Evolutionary conservation across 176 grass and related monocot genomes (phyloP).

Genomic region (Oryza longistaminata): DNA sequence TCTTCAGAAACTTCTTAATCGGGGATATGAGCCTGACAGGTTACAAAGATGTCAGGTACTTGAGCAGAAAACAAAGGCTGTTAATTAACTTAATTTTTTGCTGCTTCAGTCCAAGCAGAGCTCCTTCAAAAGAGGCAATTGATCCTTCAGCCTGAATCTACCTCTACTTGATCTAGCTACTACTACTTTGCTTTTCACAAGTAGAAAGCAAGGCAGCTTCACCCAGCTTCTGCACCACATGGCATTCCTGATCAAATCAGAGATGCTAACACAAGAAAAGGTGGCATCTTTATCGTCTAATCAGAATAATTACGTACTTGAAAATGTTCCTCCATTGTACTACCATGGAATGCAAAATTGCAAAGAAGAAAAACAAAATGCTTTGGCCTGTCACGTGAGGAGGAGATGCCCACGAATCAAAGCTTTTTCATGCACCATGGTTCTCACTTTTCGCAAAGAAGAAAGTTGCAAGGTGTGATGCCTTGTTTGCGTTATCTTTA

Average conservation of each 20-base stretch:
- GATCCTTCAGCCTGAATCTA: slow-evolving; percentile 12
- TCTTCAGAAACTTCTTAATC: neutral
- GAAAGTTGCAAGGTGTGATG: slow-evolving; percentile 29
- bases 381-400: slow-evolving; percentile 35
- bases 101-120: neutral
- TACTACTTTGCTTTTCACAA: slow-evolving; percentile 16
- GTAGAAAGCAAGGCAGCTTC: slow-evolving; percentile 5
- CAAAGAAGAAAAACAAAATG: neutral
- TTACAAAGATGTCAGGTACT: neutral
- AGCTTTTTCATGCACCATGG: slow-evolving; percentile 12
- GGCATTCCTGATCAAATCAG: neutral
- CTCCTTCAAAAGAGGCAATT: neutral
- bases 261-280: neutral
- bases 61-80: slow-evolving; percentile 6
- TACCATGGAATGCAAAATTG: neutral
- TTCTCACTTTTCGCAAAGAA: slow-evolving; percentile 22
- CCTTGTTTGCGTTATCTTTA: slow-evolving; percentile 37
- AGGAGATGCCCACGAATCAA: slow-evolving; percentile 21
- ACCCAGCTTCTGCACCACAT: neutral
- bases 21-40: neutral
- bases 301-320: neutral
- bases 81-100: neutral
- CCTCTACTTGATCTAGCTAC: neutral
- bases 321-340: slow-evolving; percentile 12
- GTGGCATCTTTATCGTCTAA: neutral